Conservation (phyloP, 176 grass and related monocot genomes). For the Phragmites australis region DNA sequence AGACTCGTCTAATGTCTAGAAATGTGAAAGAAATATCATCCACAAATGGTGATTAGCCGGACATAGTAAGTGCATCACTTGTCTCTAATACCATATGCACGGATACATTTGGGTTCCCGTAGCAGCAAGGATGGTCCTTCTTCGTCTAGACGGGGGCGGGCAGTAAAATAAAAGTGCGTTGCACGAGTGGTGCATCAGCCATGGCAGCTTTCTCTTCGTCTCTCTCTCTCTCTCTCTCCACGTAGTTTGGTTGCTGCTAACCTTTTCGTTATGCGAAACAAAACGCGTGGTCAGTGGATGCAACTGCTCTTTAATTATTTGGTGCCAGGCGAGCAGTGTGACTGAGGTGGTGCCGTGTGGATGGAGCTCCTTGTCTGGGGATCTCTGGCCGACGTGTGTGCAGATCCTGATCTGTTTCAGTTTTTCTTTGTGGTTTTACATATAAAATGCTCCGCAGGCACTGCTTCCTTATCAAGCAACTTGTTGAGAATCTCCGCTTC, state of each 20-base stretch:
- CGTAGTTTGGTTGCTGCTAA: not conserved
- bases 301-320: constrained; percentile 30
- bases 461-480: constrained; percentile 30
- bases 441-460: no score
- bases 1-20: no score
- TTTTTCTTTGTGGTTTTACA: not conserved
- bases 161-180: constrained; percentile 24
- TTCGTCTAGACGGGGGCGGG: not conserved
- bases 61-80: not conserved
- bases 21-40: no score
- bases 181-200: constrained; percentile 57
- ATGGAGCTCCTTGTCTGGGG: constrained; percentile 16
- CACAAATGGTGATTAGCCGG: no score
- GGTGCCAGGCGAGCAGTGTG: constrained; percentile 34
- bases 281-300: constrained; percentile 15
- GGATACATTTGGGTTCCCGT: not conserved
- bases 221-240: not conserved
- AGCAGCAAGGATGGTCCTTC: not conserved
- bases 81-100: not conserved
- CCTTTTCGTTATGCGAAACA: not conserved
- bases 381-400: not conserved
- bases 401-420: constrained; percentile 30
- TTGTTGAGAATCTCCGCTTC: not conserved
- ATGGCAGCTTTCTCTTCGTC: constrained; percentile 37
- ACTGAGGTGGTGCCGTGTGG: constrained; percentile 55